Evolutionary conservation across 495 filamentous ascomycete species (phyloP).

Genomic region (Hypoxylon fragiforme): DNA sequence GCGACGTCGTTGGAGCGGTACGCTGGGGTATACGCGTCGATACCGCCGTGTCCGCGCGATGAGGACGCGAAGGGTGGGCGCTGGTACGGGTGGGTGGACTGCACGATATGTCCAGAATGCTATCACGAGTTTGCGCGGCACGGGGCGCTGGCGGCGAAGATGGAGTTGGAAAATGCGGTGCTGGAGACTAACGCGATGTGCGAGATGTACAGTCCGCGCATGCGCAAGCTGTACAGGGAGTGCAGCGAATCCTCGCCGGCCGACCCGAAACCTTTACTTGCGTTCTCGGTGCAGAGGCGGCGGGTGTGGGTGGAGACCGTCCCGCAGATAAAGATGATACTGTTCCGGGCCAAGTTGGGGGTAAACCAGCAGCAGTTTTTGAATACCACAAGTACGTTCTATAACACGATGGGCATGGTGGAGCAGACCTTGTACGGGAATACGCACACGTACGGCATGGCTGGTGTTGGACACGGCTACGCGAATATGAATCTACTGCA

Average conservation of each 20-base stretch:
- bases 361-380: slow-evolving; percentile 21
- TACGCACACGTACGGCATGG: slow-evolving; percentile 18
- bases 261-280: slow-evolving; percentile 15
- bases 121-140: slow-evolving; percentile 41
- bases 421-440: slow-evolving; percentile 16
- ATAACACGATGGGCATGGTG: slow-evolving; percentile 6
- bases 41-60: slow-evolving; percentile 38
- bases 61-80: slow-evolving; percentile 31
- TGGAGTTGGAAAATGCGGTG: slow-evolving; percentile 31
- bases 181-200: slow-evolving; percentile 37
- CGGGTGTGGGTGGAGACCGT: slow-evolving; percentile 29
- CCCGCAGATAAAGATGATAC: slow-evolving; percentile 30
- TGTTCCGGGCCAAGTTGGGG: slow-evolving; percentile 25
- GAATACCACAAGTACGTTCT: slow-evolving; percentile 12
- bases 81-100: slow-evolving; percentile 46
- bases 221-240: slow-evolving; percentile 37
- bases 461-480: slow-evolving; percentile 24
- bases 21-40: slow-evolving; percentile 31
- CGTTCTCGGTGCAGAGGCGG: slow-evolving; percentile 21
- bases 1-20: slow-evolving; percentile 17
- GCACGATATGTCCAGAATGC: slow-evolving; percentile 46
- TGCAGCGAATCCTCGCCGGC: slow-evolving; percentile 35
- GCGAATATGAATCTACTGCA: slow-evolving; percentile 25
- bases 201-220: slow-evolving; percentile 44
- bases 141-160: slow-evolving; percentile 30